Percentiles rank a stretch among this genome's conserved stretches.
Conservation (phyloP, 2,329 filamentous ascomycete genomes). For the Calonectria hongkongensis region DNA sequence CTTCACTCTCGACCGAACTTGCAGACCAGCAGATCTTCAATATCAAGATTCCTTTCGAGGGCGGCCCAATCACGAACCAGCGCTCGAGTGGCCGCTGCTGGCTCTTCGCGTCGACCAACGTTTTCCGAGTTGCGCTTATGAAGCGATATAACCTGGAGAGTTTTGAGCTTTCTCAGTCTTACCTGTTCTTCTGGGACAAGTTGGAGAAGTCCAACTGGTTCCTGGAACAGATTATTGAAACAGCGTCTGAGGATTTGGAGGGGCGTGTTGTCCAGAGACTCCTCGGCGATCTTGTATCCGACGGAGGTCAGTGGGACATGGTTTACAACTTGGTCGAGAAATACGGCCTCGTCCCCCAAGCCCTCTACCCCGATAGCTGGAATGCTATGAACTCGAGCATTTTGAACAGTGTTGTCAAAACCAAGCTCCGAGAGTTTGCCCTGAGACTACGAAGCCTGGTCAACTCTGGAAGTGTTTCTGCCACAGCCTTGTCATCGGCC, state of each 20-base stretch:
- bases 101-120: conserved; percentile 94
- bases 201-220: conserved; percentile 94
- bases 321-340: conserved; percentile 89
- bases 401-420: conserved; percentile 85
- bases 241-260: conserved; percentile 81
- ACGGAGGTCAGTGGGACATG: conserved; percentile 96
- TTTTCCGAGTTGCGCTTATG: conserved; percentile 92
- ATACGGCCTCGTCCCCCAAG: conserved; percentile 91
- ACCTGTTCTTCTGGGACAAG: conserved; percentile 96
- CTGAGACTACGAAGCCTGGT: conserved; percentile 80
- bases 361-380: conserved; percentile 87
- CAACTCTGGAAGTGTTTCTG: conserved; percentile 56
- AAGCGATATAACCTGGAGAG: conserved; percentile 84
- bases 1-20: conserved; percentile 77
- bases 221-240: conserved; percentile 88
- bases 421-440: conserved; percentile 90
- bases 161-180: conserved; percentile 91
- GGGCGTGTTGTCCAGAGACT: conserved; percentile 83
- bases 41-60: conserved; percentile 87
- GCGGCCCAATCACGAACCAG: conserved; percentile 90
- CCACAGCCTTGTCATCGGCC: conserved; percentile 64
- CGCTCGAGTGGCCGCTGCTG: conserved; percentile 88
- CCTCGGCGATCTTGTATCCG: conserved; percentile 80
- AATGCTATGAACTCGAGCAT: conserved; percentile 82
- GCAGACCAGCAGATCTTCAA: conserved; percentile 89